Base-by-base conservation (phyloP, 768 basidiomycete genomes). In the Suillus alpinus region DNA sequence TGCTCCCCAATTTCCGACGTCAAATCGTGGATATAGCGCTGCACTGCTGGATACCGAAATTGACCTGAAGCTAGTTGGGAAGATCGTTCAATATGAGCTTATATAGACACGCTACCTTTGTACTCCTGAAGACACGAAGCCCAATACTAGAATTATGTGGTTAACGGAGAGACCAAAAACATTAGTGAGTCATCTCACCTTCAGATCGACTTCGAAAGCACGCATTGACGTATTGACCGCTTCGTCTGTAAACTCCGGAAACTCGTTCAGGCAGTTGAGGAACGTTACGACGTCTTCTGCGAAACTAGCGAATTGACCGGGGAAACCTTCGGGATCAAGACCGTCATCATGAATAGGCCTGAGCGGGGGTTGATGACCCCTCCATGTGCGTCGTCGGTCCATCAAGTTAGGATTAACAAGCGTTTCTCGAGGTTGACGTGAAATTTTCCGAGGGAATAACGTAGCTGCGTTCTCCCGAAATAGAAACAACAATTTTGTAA, bases 381-480 rank as follows among this genome's bases (percentile, higher is more conserved):
- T 78, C 70, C 62, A 74, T 59, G 61, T 72, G 52, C 65, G 68
- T 55, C 58, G 56, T 67, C 69, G 67, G 59, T 68, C 69, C 69
- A 64, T 76, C 20, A 78, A 65, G 59, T 73, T 72, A 31, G 79
- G 74, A 44, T 75, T 77, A 13, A 78, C 71, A 39, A 75, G 69
- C 0, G 73, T 67, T 31, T 81, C 80, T 20, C 70, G 73, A 14
- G 76, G 69, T 57, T 78, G 77, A 43, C 75, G 72, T 26, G 63
- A 59, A 46, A 84, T 72, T 63, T 80, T 82, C 53, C 80, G 76
- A 43, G 83, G 83, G 60, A 84, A 80, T n/a, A 85, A 72, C 43
- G 78, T 80, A 26, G 84, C 81, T n/a, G 83, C 83, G 59, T 84
- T 84, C 63, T 83, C 81, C 44, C 80, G 79, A 66, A 85, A 83